phyloP scores from a whole-genome alignment of 495 filamentous ascomycete species.

The Clavariopsis aquatica region DNA sequence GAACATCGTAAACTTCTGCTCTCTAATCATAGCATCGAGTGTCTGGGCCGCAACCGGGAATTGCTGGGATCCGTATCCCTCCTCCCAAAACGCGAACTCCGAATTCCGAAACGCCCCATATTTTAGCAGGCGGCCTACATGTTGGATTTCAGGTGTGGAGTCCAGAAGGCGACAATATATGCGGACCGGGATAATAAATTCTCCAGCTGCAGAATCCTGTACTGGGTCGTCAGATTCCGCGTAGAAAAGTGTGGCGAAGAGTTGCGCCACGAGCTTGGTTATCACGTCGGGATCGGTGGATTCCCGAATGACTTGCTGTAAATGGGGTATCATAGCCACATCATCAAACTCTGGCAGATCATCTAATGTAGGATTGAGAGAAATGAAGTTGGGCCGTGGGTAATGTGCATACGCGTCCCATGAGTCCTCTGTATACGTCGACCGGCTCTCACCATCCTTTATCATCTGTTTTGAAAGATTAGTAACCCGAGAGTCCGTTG shows the following conservation, averaged over 20 bases:
- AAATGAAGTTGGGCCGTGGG: constrained; percentile 19
- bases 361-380: constrained; percentile 10
- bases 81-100: constrained; percentile 23
- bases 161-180: constrained; percentile 23
- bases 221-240: constrained; percentile 16
- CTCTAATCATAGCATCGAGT: constrained; percentile 13
- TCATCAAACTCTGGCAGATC: constrained; percentile 16
- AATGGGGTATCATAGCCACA: constrained; percentile 1
- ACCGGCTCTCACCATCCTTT: not conserved
- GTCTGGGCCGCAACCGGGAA: constrained; percentile 7
- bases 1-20: constrained; percentile 4
- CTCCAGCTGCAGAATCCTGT: not conserved
- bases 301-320: constrained; percentile 16
- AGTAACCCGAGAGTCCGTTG: not conserved
- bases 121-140: constrained; percentile 12
- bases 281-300: constrained; percentile 6
- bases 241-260: constrained; percentile 27
- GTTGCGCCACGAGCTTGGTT: constrained; percentile 14
- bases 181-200: constrained; percentile 11
- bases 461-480: not conserved
- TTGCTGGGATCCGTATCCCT: constrained; percentile 17
- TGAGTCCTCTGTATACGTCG: constrained; percentile 11
- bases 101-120: constrained; percentile 11
- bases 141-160: constrained; percentile 5
- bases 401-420: constrained; percentile 12